Percentiles rank a stretch among this genome's conserved stretches.
phyloP scores from a whole-genome alignment of 768 basidiomycete species.

The Panus rudis region DNA sequence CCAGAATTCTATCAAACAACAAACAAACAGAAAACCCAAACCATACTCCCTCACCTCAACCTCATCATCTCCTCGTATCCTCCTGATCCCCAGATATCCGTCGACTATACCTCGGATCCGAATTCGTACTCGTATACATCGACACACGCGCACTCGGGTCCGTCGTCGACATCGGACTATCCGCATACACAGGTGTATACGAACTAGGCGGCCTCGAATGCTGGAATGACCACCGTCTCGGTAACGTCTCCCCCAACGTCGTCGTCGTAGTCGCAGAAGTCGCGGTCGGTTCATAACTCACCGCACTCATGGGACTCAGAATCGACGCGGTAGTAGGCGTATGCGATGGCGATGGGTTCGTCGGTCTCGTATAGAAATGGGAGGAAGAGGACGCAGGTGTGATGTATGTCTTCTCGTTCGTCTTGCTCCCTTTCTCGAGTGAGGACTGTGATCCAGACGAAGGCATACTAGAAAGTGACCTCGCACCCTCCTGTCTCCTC shows the following conservation, averaged over 20 bases:
- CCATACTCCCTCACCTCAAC: too few species aligned
- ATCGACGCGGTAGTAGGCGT: conserved; percentile 12
- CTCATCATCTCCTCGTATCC: too few species aligned
- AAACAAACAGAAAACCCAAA: too few species aligned
- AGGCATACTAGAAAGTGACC: conserved; percentile 12
- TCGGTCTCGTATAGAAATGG: conserved; percentile 13
- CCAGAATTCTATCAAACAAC: too few species aligned
- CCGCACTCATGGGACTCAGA: conserved; percentile 12
- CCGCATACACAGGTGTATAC: conserved; percentile 17
- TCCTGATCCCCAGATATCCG: too few species aligned
- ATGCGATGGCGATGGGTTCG: conserved; percentile 20
- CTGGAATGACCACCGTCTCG: conserved; percentile 24
- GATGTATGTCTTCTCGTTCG: conserved; percentile 12
- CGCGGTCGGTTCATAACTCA: conserved; percentile 8
- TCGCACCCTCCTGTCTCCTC: conserved; percentile 9
- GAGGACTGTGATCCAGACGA: conserved; percentile 11
- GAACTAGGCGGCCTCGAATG: conserved; percentile 21
- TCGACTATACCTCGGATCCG: too few species aligned
- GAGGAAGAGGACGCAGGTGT: conserved; percentile 14
- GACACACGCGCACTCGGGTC: too few species aligned
- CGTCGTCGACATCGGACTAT: too few species aligned
- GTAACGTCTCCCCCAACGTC: conserved; percentile 22
- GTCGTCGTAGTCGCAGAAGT: conserved; percentile 10
- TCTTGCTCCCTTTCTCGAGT: conserved; percentile 8
- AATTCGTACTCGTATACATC: too few species aligned